Conservation (phyloP, 2,329 filamentous ascomycete genomes). For the Clonostachys sp. region DNA sequence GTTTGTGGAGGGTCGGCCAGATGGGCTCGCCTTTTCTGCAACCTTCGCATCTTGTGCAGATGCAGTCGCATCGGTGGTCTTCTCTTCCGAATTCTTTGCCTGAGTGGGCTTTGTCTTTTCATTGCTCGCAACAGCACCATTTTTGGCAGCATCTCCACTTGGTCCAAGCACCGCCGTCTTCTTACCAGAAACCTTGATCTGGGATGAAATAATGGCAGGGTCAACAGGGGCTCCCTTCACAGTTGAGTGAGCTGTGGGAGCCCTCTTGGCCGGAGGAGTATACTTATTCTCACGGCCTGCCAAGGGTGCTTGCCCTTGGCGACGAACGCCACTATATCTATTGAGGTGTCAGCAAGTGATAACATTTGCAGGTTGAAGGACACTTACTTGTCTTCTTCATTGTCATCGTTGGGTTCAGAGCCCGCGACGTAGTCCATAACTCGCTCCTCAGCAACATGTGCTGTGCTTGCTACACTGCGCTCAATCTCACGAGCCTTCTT, state of each 20-base stretch:
- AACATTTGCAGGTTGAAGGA: background rate
- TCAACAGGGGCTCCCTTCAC: constrained; percentile 76
- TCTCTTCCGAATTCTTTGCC: constrained; percentile 14
- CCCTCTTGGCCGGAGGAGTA: constrained; percentile 82
- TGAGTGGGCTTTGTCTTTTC: constrained; percentile 17
- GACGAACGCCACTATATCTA: constrained; percentile 87
- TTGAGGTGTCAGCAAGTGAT: constrained; percentile 9
- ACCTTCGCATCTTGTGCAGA: constrained; percentile 22
- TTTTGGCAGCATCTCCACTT: constrained; percentile 17
- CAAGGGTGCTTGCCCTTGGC: constrained; percentile 69
- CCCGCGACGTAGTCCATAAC: constrained; percentile 62
- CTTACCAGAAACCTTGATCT: constrained; percentile 51
- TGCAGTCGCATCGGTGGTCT: constrained; percentile 18
- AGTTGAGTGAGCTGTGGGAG: constrained; percentile 68
- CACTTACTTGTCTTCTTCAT: constrained; percentile 91
- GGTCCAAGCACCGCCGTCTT: constrained; percentile 15
- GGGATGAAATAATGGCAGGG: constrained; percentile 87
- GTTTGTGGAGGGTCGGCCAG: constrained; percentile 25
- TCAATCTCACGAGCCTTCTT: constrained; percentile 89
- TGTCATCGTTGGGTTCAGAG: constrained; percentile 60
- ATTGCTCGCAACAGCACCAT: constrained; percentile 17
- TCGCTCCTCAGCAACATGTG: constrained; percentile 88
- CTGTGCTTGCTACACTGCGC: constrained; percentile 64
- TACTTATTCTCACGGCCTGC: constrained; percentile 63
- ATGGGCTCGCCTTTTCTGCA: constrained; percentile 10